phyloP scores from a whole-genome alignment of 805 yeast species.

The Nakazawaea molendinolei region DNA sequence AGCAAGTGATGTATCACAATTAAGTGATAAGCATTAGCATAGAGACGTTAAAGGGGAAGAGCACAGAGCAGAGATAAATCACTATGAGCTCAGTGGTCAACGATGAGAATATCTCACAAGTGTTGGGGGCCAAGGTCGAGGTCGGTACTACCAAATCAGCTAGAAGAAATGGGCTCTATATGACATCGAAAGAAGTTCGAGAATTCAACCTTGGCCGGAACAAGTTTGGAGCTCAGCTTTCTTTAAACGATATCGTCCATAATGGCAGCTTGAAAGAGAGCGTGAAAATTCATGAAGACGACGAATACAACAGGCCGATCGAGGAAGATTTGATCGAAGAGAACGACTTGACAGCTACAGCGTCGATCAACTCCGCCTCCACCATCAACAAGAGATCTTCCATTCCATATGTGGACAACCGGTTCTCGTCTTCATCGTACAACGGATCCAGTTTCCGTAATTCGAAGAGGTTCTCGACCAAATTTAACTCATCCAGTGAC shows the following conservation, averaged over 20 bases:
- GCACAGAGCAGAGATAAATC: too few relatives aligned
- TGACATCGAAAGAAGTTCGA: conserved; percentile 3
- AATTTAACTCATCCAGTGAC: conserved; percentile 1
- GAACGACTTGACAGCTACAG: conserved; percentile 1
- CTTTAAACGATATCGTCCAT: conserved; percentile 9
- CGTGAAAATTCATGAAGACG: conserved; percentile 1
- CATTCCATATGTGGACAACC: conserved; percentile 9
- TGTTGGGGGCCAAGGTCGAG: too few relatives aligned
- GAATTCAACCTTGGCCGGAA: conserved; percentile 4
- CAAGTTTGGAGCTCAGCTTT: conserved; percentile 11
- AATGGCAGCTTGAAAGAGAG: not conserved
- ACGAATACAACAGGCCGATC: too few relatives aligned
- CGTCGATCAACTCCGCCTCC: conserved; percentile 2
- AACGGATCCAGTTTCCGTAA: conserved; percentile 8
- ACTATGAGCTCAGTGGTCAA: too few relatives aligned
- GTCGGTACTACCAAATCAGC: conserved; percentile 3
- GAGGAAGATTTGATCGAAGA: too few relatives aligned
- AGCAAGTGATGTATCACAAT: not conserved
- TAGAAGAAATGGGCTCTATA: conserved; percentile 11
- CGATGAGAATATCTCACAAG: too few relatives aligned
- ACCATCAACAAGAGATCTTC: conserved; percentile 10
- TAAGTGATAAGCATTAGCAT: too few relatives aligned
- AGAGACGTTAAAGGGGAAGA: too few relatives aligned
- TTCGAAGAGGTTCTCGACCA: conserved; percentile 9
- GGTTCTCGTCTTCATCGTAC: conserved; percentile 2